Evolutionary conservation across 2,329 filamentous ascomycete genomes (phyloP).

Genomic region (Colletotrichum gloeosporioides): DNA sequence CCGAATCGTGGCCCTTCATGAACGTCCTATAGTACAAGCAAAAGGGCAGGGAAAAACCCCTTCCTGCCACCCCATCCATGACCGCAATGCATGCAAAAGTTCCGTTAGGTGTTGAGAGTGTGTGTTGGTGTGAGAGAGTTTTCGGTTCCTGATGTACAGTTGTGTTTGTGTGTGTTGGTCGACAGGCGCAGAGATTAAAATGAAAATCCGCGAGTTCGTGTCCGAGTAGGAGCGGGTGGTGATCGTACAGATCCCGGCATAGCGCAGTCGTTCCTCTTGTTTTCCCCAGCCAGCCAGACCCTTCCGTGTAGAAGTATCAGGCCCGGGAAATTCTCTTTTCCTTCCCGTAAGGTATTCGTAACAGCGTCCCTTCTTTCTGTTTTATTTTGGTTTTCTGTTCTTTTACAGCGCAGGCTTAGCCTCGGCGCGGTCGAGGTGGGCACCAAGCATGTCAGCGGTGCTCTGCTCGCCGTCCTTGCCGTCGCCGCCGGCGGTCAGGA

Average conservation of each 20-base stretch:
- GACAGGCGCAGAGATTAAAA: not conserved
- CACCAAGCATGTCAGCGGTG: constrained; percentile 56
- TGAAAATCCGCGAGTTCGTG: not conserved
- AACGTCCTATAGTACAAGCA: constrained; percentile 22
- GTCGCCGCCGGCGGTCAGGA: constrained; percentile 54
- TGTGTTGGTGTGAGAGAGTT: constrained; percentile 10
- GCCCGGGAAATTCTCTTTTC: not conserved
- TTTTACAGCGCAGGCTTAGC: constrained; percentile 57
- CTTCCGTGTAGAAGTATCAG: not conserved
- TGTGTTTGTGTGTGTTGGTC: not conserved
- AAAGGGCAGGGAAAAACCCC: constrained; percentile 17
- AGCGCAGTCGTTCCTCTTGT: not conserved
- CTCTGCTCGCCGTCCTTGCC: constrained; percentile 32
- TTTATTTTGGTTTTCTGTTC: constrained; percentile 2
- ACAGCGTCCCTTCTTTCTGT: not conserved
- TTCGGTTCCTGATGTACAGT: constrained; percentile 15
- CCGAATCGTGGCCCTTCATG: constrained; percentile 15
- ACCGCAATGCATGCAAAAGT: constrained; percentile 20
- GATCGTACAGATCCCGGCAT: not conserved
- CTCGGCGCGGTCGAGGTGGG: constrained; percentile 51
- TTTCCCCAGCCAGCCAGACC: not conserved
- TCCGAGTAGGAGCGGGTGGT: not conserved
- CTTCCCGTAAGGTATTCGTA: not conserved
- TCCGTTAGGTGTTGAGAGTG: constrained; percentile 13
- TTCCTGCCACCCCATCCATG: constrained; percentile 21